Conservation (phyloP, 2,329 filamentous ascomycete genomes). For the Colletotrichum sp. region DNA sequence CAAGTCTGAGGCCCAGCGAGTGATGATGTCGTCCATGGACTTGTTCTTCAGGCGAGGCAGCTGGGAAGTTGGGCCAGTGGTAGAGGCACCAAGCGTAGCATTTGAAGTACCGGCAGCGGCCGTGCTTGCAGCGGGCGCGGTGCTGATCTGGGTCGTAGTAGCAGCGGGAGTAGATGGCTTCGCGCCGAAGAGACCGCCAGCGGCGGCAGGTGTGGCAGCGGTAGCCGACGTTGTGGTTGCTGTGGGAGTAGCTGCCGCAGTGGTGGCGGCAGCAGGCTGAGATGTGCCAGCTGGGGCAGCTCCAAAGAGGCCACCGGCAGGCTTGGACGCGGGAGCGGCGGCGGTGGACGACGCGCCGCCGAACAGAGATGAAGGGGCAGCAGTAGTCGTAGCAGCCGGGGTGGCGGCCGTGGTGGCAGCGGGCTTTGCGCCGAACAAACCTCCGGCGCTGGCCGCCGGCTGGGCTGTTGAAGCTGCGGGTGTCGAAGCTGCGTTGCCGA, state of each 20-base stretch:
- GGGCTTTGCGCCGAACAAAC: constrained; percentile 30
- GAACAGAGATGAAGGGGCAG: constrained; percentile 34
- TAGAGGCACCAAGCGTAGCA: constrained; percentile 69
- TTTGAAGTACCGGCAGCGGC: constrained; percentile 33
- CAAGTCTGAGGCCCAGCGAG: constrained; percentile 92
- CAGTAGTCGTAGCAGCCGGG: constrained; percentile 31
- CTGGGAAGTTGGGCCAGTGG: constrained; percentile 79
- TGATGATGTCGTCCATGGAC: constrained; percentile 99
- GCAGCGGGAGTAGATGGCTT: constrained; percentile 34
- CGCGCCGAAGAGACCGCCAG: constrained; percentile 36
- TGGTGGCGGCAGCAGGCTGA: constrained; percentile 33
- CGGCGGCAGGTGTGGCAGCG: constrained; percentile 31
- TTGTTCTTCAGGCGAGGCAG: constrained; percentile 95
- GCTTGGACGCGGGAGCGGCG: constrained; percentile 36
- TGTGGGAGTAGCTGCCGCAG: constrained; percentile 32
- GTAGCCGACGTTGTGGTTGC: constrained; percentile 31
- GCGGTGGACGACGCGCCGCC: constrained; percentile 36
- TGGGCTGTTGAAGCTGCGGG: constrained; percentile 32
- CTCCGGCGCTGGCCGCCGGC: constrained; percentile 27
- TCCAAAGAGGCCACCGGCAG: constrained; percentile 36
- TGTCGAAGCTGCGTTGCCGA: constrained; percentile 45
- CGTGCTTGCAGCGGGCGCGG: background rate
- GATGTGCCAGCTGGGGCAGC: constrained; percentile 30
- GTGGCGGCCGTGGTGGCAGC: constrained; percentile 31
- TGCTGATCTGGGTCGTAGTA: constrained; percentile 28